Conservation (phyloP, 305 asterid genomes). For the Fraxinus albicans region DNA sequence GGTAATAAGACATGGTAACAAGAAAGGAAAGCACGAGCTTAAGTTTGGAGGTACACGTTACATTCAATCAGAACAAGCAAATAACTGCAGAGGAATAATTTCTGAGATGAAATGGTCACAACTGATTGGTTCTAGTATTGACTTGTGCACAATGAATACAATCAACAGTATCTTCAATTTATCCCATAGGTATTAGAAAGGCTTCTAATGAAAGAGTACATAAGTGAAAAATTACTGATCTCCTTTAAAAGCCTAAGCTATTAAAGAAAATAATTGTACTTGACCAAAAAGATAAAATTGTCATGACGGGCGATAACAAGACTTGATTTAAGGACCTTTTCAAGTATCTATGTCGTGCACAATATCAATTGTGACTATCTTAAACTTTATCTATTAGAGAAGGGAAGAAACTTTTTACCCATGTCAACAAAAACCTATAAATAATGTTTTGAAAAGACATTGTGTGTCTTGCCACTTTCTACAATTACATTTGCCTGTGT, state of each 20-base stretch:
- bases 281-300: neutral
- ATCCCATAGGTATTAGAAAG: neutral
- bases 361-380: neutral
- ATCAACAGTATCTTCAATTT: neutral
- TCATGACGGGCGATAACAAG: neutral
- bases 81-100: slow-evolving; percentile 9
- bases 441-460: neutral
- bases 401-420: neutral
- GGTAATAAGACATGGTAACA: neutral
- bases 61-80: slow-evolving; percentile 1
- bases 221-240: neutral
- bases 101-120: neutral
- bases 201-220: neutral
- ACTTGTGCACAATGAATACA: neutral
- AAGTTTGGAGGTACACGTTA: neutral
- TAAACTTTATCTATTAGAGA: neutral
- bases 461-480: slow-evolving; percentile 3
- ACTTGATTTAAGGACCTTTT: neutral
- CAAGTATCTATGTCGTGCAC: neutral
- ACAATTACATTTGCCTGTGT: neutral
- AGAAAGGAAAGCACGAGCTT: slow-evolving; percentile 1
- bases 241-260: neutral
- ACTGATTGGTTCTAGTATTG: neutral
- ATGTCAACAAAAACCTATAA: neutral
- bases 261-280: neutral